Percentiles rank a stretch among this genome's conserved stretches.
Evolutionary conservation across 176 grass and related monocot genomes (phyloP).

Genomic region (Stipa capillata): DNA sequence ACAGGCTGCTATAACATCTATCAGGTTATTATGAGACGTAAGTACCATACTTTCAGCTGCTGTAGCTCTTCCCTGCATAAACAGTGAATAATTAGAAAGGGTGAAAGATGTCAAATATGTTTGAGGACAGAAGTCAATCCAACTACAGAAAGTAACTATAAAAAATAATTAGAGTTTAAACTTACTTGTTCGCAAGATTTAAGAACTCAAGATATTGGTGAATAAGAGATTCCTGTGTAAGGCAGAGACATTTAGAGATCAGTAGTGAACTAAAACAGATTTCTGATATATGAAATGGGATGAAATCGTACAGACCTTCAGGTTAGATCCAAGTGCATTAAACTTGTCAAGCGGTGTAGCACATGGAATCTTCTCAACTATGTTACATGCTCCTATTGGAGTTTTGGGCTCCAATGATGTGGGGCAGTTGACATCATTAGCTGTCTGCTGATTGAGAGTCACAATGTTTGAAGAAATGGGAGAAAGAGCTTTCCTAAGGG

Average conservation of each 20-base stretch:
- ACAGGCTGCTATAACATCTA: not conserved
- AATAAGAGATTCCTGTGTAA: slow-evolving; percentile 64
- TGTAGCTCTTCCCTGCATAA: slow-evolving; percentile 81
- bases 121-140: not conserved
- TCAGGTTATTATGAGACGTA: slow-evolving; percentile 6
- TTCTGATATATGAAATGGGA: not conserved
- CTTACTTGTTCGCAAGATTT: slow-evolving; percentile 85
- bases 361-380: slow-evolving; percentile 16
- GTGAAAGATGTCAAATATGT: not conserved
- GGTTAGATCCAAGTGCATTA: slow-evolving; percentile 41
- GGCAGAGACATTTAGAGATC: not conserved
- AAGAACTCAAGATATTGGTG: slow-evolving; percentile 71
- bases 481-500: slow-evolving; percentile 63
- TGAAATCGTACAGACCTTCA: slow-evolving; percentile 48
- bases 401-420: slow-evolving; percentile 38
- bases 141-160: not conserved
- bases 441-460: slow-evolving; percentile 1
- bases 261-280: slow-evolving; percentile 4
- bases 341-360: slow-evolving; percentile 75
- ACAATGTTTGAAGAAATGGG: slow-evolving; percentile 63
- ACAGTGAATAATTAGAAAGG: slow-evolving; percentile 22
- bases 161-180: not conserved
- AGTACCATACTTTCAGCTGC: slow-evolving; percentile 61
- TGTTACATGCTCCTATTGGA: slow-evolving; percentile 21
- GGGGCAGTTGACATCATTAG: slow-evolving; percentile 5